Conservation (phyloP, 768 basidiomycete species). For the Terana coerulea region DNA sequence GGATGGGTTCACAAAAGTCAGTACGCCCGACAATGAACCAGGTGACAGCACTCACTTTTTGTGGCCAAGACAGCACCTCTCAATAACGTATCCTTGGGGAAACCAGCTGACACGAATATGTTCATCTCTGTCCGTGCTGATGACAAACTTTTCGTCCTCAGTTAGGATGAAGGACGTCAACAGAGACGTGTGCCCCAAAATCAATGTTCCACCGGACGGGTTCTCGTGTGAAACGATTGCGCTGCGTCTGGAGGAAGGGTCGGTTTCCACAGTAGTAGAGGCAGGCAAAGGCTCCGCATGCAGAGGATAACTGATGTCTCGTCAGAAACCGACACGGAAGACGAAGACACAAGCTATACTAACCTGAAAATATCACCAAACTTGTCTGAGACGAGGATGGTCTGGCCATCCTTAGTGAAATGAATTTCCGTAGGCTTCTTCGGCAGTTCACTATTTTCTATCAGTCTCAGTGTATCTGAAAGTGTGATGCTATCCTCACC, state of each 20-base stretch:
- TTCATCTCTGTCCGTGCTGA: constrained; percentile 93
- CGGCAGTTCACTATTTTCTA: constrained; percentile 59
- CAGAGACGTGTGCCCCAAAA: constrained; percentile 87
- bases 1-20: background rate
- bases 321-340: constrained; percentile 1
- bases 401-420: constrained; percentile 57
- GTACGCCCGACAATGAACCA: background rate
- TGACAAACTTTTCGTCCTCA: constrained; percentile 64
- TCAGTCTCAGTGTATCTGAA: background rate
- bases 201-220: constrained; percentile 60
- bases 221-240: constrained; percentile 60
- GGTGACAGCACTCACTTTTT: constrained; percentile 51
- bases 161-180: constrained; percentile 72
- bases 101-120: constrained; percentile 91
- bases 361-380: constrained; percentile 92
- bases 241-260: constrained; percentile 28
- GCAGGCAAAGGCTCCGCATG: constrained; percentile 25
- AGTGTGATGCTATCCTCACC: constrained; percentile 40
- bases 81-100: constrained; percentile 82
- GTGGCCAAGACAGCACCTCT: constrained; percentile 85
- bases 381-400: constrained; percentile 85
- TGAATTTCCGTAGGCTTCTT: constrained; percentile 75
- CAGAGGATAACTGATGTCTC: constrained; percentile 54
- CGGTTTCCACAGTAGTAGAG: constrained; percentile 11
- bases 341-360: background rate